Evolutionary conservation across 768 basidiomycete species (phyloP).

Genomic region (Suillus sp.): DNA sequence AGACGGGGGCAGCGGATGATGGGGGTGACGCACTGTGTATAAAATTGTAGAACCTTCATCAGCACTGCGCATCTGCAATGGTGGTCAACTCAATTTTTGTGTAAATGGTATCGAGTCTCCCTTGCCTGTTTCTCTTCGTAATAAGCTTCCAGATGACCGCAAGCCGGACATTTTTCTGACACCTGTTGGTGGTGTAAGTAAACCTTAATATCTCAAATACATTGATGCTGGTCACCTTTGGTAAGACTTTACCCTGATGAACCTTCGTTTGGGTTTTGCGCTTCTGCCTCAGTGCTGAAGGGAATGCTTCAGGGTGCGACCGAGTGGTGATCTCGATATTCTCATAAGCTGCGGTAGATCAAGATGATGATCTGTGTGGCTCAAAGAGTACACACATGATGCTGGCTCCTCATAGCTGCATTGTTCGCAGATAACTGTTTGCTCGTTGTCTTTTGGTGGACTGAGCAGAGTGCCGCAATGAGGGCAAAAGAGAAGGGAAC

Average conservation of each 20-base stretch:
- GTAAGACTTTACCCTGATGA: slow-evolving; percentile 69
- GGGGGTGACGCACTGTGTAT: slow-evolving; percentile 70
- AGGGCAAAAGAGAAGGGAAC: slow-evolving; percentile 93
- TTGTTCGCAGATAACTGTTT: slow-evolving; percentile 81
- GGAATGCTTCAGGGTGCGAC: slow-evolving; percentile 94
- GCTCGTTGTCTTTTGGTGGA: slow-evolving; percentile 74
- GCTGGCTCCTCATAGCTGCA: slow-evolving; percentile 88
- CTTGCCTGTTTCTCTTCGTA: slow-evolving; percentile 87
- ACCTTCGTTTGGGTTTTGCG: slow-evolving; percentile 86
- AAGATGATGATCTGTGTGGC: neutral
- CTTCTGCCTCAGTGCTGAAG: slow-evolving; percentile 83
- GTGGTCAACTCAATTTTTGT: neutral
- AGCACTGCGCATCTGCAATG: slow-evolving; percentile 73
- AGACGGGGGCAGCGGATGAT: neutral
- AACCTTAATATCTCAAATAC: neutral
- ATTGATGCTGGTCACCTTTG: slow-evolving; percentile 57
- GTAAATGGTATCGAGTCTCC: slow-evolving; percentile 7
- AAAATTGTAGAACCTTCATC: slow-evolving; percentile 95
- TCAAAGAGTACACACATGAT: slow-evolving; percentile 63
- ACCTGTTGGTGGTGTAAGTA: slow-evolving; percentile 49
- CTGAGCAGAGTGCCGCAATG: slow-evolving; percentile 88
- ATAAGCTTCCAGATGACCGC: slow-evolving; percentile 82
- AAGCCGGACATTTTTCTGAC: slow-evolving; percentile 86
- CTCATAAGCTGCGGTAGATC: slow-evolving; percentile 73
- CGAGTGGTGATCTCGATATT: slow-evolving; percentile 87